phyloP scores from a whole-genome alignment of 352 stramenopile genomes.

The Globisporangium cederbergense region DNA sequence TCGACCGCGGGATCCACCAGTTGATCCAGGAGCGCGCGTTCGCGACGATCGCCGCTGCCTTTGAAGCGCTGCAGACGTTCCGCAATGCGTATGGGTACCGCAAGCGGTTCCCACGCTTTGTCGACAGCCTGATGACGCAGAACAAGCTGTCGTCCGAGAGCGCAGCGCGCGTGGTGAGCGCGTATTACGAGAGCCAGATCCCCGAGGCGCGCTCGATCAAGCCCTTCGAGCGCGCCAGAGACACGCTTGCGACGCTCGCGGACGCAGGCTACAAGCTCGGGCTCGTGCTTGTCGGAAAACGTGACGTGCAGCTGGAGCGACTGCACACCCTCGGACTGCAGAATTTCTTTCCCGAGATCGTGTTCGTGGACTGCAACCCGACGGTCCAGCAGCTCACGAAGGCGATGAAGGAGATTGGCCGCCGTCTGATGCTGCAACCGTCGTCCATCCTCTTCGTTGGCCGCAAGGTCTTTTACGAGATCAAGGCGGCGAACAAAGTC shows the following conservation, averaged over 20 bases:
- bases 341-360: conserved; percentile 61
- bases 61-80: conserved; percentile 75
- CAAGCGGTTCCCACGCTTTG: conserved; percentile 80
- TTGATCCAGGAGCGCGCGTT: conserved; percentile 70
- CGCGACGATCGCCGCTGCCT: conserved; percentile 53
- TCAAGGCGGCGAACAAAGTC: conserved; percentile 80
- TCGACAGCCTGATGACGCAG: conserved; percentile 67
- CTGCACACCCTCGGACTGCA: conserved; percentile 62
- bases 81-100: conserved; percentile 80
- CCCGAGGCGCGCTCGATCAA: conserved; percentile 60
- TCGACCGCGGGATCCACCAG: conserved; percentile 73
- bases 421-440: conserved; percentile 54
- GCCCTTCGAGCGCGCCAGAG: conserved; percentile 49
- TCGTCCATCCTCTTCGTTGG: conserved; percentile 83
- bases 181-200: conserved; percentile 82
- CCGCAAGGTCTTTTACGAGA: conserved; percentile 84
- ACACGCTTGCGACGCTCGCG: conserved; percentile 53
- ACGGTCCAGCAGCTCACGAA: conserved; percentile 55
- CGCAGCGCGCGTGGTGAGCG: conserved; percentile 57
- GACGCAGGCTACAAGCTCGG: conserved; percentile 57
- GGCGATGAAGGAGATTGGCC: conserved; percentile 70
- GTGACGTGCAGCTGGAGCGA: conserved; percentile 69
- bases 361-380: conserved; percentile 67
- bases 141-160: conserved; percentile 37
- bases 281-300: conserved; percentile 72